Base-by-base conservation (phyloP, 805 yeast genomes). In the Metschnikowia henanensis region DNA sequence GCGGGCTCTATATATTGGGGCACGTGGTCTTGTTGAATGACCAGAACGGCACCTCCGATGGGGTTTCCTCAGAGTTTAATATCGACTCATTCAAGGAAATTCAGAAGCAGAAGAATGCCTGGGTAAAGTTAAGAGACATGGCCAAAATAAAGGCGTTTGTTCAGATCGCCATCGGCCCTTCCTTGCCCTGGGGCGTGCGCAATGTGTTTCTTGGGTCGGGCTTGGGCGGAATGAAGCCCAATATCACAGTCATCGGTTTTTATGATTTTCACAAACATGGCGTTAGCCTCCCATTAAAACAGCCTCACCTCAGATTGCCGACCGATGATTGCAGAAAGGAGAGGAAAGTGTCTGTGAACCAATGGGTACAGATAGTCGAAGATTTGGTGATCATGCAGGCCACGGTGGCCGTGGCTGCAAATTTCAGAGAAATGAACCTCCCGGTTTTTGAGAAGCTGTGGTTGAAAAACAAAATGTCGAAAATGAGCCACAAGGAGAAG, bases 201-300 rank as follows among this genome's bases (percentile, higher is more conserved):
- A 92, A 92, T 60, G 90, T 94, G 8, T 90, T 80, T 46, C 63
- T 92, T 47, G 97, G 97, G 0, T 86, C 96, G 3, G 99, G 99
- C 0, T 70, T 94, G n/a, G 99, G 99, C 6, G 97, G 97, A 10
- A 94, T 94, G 99, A 84, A 80, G 56, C 99, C 99, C 2, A 94
- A 94, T 59, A 91, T 94, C 40, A 88, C 97, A 0, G 95, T 94
- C 0, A 48, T 94, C 25, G 98, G 98, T 0, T 90, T 90, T 57
- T 87, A 84, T 54, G 96, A 92, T 58, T 70, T 84, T 47, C 64
- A 60, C 19, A 69, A 68, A 41, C 73, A 66, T 45, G 73, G 74
- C 1, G 55, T 65, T 15, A 58, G 58, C 8, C 48, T 62, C 30
- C 72, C 72, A 1, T 41, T 44, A 17, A 49, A 50, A 20, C 41